These are phyloP conservation scores for Phaffomyces opuntiae DNA, from an alignment of 805 yeast genomes.

Conservation along the genomic window DNA sequence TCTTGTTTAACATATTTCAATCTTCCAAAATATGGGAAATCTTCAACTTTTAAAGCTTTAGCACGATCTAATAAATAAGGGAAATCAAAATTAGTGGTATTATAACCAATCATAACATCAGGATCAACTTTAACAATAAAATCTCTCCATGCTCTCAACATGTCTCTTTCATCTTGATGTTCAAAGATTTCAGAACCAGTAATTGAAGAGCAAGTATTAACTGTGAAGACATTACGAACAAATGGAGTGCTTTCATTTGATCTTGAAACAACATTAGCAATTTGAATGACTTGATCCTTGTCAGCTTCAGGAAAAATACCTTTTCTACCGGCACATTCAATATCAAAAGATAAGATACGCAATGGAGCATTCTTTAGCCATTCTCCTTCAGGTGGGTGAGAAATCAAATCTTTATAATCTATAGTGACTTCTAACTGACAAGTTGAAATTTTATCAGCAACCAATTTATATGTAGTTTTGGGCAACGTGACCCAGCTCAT, in stretches of 20 bases:
- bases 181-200: slow-evolving; percentile 89
- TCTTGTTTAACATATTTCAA: slow-evolving; percentile 63
- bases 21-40: slow-evolving; percentile 86
- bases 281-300: slow-evolving; percentile 91
- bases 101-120: slow-evolving; percentile 94
- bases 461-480: slow-evolving; percentile 52
- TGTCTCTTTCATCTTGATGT: slow-evolving; percentile 66
- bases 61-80: slow-evolving; percentile 93
- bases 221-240: slow-evolving; percentile 90
- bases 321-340: slow-evolving; percentile 96
- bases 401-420: slow-evolving; percentile 56
- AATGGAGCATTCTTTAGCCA: slow-evolving; percentile 92
- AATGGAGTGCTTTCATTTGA: slow-evolving; percentile 86
- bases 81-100: slow-evolving; percentile 88
- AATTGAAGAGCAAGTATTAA: slow-evolving; percentile 84
- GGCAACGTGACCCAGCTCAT: slow-evolving; percentile 98
- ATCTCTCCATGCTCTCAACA: slow-evolving; percentile 82
- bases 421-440: slow-evolving; percentile 83
- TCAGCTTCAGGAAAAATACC: slow-evolving; percentile 96
- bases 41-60: slow-evolving; percentile 49
- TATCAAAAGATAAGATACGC: slow-evolving; percentile 89
- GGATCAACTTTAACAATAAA: slow-evolving; percentile 85
- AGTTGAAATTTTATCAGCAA: slow-evolving; percentile 49
- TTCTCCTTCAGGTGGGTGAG: slow-evolving; percentile 89
- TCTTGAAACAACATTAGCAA: slow-evolving; percentile 86